Evolutionary conservation across 768 basidiomycete genomes (phyloP).

Genomic region (Collybiopsis confluens): DNA sequence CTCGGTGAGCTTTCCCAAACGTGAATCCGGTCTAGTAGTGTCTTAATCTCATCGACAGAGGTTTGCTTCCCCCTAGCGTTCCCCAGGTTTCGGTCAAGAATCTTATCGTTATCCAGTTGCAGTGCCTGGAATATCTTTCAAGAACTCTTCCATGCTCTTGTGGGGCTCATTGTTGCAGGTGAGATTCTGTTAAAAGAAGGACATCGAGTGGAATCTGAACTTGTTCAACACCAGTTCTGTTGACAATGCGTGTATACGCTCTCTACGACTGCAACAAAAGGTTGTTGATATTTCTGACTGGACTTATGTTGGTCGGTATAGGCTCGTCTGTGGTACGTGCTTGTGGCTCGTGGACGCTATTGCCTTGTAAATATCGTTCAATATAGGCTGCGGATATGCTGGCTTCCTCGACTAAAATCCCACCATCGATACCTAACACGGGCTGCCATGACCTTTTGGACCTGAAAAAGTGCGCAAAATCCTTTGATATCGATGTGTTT

Average conservation of each 20-base stretch:
- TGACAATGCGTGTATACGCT: constrained; percentile 7
- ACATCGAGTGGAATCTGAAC: too few relatives aligned
- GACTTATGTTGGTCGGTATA: constrained; percentile 1
- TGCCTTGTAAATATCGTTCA: neutral
- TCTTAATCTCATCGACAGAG: neutral
- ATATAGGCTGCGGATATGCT: neutral
- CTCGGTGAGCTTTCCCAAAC: neutral
- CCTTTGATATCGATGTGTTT: neutral
- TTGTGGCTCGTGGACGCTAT: neutral
- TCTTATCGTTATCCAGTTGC: neutral
- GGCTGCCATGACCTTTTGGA: neutral
- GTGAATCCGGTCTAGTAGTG: too few relatives aligned
- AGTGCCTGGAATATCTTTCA: neutral
- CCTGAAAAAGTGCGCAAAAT: neutral
- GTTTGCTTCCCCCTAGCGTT: neutral
- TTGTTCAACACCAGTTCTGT: neutral
- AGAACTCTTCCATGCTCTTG: constrained; percentile 6
- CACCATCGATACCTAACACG: neutral
- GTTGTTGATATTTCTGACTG: neutral
- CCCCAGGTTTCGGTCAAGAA: too few relatives aligned
- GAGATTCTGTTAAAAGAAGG: too few relatives aligned
- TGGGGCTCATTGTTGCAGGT: constrained; percentile 1
- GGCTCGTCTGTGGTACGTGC: neutral
- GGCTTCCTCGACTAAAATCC: neutral
- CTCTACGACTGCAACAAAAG: constrained; percentile 1